Conservation (phyloP, 2,329 filamentous ascomycete genomes). For the Chaetomiaceae sp. region DNA sequence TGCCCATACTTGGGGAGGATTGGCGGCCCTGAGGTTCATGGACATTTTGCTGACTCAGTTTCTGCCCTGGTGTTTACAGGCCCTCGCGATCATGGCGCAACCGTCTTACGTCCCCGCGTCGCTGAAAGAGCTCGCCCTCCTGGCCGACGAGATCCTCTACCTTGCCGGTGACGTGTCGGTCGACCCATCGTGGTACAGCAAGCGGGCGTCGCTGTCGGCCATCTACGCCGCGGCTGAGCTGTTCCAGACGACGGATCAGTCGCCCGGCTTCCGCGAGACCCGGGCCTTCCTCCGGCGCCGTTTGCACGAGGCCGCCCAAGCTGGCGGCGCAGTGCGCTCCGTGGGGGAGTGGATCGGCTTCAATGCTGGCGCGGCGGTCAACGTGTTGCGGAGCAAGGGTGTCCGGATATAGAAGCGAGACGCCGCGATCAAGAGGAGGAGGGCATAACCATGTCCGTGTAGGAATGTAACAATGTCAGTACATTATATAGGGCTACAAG, state of each 20-base stretch:
- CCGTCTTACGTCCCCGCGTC: conserved; percentile 70
- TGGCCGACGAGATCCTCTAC: conserved; percentile 91
- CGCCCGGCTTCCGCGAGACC: conserved; percentile 67
- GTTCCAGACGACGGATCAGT: conserved; percentile 88
- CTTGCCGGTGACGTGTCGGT: conserved; percentile 76
- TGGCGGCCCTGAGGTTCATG: too few relatives aligned
- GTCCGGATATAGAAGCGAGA: conserved; percentile 59
- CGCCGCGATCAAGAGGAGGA: background rate
- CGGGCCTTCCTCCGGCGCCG: conserved; percentile 72
- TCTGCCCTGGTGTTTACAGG: conserved; percentile 41
- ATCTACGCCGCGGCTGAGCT: conserved; percentile 71
- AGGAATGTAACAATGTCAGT: background rate
- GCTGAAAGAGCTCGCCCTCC: conserved; percentile 67
- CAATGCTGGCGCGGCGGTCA: conserved; percentile 68
- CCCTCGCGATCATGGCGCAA: conserved; percentile 83
- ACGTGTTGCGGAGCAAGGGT: conserved; percentile 82
- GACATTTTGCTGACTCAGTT: background rate
- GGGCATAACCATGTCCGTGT: background rate
- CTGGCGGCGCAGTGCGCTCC: conserved; percentile 57
- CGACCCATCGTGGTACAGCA: conserved; percentile 80
- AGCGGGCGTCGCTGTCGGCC: conserved; percentile 50
- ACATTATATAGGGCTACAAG: conserved; percentile 1
- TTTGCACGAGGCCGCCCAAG: conserved; percentile 58
- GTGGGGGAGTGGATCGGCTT: conserved; percentile 77
- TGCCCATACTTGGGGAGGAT: too few relatives aligned